Percentiles rank a stretch among this genome's conserved stretches.
These are phyloP conservation scores for Beauveria bassiana DNA, from an alignment of 2,329 filamentous ascomycete genomes.

Conservation along the genomic window DNA sequence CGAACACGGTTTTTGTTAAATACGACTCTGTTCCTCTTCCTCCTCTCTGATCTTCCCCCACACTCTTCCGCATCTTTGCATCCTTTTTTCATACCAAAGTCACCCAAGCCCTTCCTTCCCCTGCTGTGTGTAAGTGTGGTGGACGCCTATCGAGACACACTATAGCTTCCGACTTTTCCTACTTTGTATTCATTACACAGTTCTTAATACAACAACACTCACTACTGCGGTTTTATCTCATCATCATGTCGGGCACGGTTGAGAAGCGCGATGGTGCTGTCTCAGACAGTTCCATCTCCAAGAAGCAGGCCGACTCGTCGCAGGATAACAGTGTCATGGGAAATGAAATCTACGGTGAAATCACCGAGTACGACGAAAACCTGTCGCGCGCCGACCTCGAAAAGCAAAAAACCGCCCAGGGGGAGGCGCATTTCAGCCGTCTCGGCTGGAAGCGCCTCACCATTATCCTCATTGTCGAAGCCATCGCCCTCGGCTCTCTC, in stretches of 20 bases:
- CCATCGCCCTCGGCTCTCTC: conserved; percentile 46
- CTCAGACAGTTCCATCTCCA: background rate
- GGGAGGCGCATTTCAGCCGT: conserved; percentile 41
- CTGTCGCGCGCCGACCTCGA: conserved; percentile 32
- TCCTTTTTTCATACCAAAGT: background rate
- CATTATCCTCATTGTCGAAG: conserved; percentile 48
- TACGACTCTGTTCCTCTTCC: conserved; percentile 1
- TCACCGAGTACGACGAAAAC: conserved; percentile 31
- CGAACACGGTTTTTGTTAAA: background rate
- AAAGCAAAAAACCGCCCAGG: conserved; percentile 37
- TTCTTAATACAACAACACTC: background rate
- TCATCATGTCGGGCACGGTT: background rate
- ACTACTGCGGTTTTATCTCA: background rate
- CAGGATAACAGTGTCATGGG: conserved; percentile 20
- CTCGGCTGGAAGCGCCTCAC: conserved; percentile 51
- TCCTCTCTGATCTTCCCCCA: background rate
- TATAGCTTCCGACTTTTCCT: background rate
- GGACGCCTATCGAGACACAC: background rate
- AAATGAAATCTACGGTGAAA: conserved; percentile 22
- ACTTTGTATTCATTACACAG: background rate
- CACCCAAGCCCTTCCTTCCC: too few relatives aligned
- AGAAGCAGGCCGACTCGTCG: conserved; percentile 1
- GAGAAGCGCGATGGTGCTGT: background rate
- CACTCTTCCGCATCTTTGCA: background rate
- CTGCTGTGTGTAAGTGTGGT: background rate